Percentiles rank a stretch among this genome's conserved stretches.
Conservation (phyloP, 2,329 filamentous ascomycete species). For the Ascochyta clinopodiicola region DNA sequence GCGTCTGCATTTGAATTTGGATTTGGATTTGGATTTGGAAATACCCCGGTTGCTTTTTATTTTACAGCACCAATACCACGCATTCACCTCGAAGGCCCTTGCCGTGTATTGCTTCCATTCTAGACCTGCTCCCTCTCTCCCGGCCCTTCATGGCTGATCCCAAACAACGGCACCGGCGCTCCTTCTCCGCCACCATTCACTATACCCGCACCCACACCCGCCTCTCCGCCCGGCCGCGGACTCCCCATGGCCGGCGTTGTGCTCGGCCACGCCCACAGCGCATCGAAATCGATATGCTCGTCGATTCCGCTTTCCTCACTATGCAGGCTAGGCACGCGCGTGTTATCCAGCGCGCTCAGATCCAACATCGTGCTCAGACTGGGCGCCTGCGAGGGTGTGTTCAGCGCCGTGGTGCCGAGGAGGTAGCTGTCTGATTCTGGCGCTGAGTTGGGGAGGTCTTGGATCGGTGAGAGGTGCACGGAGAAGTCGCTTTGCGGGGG, state of each 20-base stretch:
- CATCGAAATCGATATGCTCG: conserved; percentile 52
- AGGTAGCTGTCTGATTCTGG: conserved; percentile 14
- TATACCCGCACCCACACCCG: conserved; percentile 19
- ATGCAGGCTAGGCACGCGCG: conserved; percentile 40
- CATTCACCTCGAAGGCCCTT: neutral
- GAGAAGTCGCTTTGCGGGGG: conserved; percentile 31
- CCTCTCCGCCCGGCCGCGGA: conserved; percentile 25
- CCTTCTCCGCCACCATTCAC: conserved; percentile 22
- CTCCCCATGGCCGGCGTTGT: conserved; percentile 43
- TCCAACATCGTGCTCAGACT: conserved; percentile 48
- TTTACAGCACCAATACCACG: conserved; percentile 1
- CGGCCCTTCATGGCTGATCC: conserved; percentile 25
- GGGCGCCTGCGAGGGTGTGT: conserved; percentile 24
- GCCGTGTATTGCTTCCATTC: neutral
- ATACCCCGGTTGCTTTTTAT: conserved; percentile 15
- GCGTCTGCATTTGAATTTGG: neutral
- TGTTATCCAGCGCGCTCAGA: conserved; percentile 45
- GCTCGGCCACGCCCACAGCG: conserved; percentile 51
- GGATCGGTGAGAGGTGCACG: conserved; percentile 40
- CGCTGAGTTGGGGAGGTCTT: conserved; percentile 27
- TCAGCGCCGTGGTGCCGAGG: neutral
- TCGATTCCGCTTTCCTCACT: conserved; percentile 45
- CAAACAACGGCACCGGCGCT: conserved; percentile 45
- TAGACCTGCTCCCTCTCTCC: neutral
- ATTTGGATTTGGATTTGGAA: conserved; percentile 3